Base-by-base conservation (phyloP, 495 filamentous ascomycete genomes). In the Aspergillus campestris region DNA sequence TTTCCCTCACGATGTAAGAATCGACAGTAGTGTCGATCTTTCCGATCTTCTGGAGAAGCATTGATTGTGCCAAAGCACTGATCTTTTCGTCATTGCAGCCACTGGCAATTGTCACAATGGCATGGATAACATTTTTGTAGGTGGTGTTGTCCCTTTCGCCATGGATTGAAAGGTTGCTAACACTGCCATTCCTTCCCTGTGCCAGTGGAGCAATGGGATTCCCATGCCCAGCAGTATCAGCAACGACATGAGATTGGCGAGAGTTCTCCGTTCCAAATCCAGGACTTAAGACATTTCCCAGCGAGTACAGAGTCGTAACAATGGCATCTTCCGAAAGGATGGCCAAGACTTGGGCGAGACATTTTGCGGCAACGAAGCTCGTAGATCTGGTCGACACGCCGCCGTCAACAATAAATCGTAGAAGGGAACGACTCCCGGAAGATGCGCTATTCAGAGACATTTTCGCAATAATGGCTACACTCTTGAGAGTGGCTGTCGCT, bases 221-320 rank as follows among this genome's bases (percentile, higher is more conserved):
- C 40, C 42, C 56, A 55, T 48, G 56, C 29, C 49, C 54, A 29
- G 52, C 42, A 14, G 48, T 40, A 41, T 64, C 62, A 8, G 50
- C 58, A 14, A 55, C 40, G 8, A 52, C 31, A 27, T 66, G 60
- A 8, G 62, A 53, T 38, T 62, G 62, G 42, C 59, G 48, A 2
- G 53, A 42, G 30, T 53, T 60, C 8, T 77, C 70, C 34, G 58
- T 59, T 31, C 61, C 58, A 7, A 74, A 55, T 18, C 71, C 77
- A 6, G 88, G 80, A 56, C 87, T 92, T 28, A 98, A 63, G 8
- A 92, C 83, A 61, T 98, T 97, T 11, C 92, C 94, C 44, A 98
- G 70, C 1, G 89, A 89, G 64, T 97, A 97, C 8, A 98, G 69
- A 2, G 89, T 95, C 5, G 89, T 94, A 52, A 98, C 97, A 28